Base-by-base conservation (phyloP, 75 land plant species). In the Adiantum capillusveneris region DNA sequence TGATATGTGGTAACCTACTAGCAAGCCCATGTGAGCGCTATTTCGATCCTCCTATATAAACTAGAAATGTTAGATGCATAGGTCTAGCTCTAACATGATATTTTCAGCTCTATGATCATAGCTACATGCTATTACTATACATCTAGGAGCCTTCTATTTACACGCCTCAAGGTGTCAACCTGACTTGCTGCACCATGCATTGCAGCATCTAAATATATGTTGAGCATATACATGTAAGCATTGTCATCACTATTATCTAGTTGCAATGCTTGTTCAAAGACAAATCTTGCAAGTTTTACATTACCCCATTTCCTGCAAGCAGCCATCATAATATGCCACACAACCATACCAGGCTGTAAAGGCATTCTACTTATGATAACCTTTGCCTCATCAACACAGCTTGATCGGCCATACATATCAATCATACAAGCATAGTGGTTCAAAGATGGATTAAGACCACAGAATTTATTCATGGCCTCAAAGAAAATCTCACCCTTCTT, bases 351-450 rank as follows among this genome's bases (percentile, higher is more conserved):
- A 25, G 75, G 69, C 1, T 58, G 44, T 22, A 44, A 24, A 53
- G 73, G 68, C 73, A 75, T 75, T 29, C 52, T 28, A 25, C 44
- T 26, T 29, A 64, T 71, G 62, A 71, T 37, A 11, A 37, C 24
- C 12, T 66, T 52, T 6, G 68, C 80, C 50, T 68, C 68, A 5
- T 72, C 53, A 1, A 78, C 30, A 18, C 24, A 20, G 12, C 80
- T 75, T 51, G 21, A 39, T 0, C 83, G 79, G 26, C 75, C 75
- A 20, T 76, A 22, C 28, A 80, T 79, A 19, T 80, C 75, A 19
- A 80, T 74, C 71, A 75, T 60, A 44, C 79, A 76, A 6, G 71
- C 59, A 60, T 71, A 80, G 43, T 80, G 79, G 22, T 80, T 72
- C 12, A 45, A 21, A 21, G 43, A 18, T 0, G 79, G 75, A 22